Base-by-base conservation (phyloP, 2,329 filamentous ascomycete genomes). In the Cladorrhinum sp. region DNA sequence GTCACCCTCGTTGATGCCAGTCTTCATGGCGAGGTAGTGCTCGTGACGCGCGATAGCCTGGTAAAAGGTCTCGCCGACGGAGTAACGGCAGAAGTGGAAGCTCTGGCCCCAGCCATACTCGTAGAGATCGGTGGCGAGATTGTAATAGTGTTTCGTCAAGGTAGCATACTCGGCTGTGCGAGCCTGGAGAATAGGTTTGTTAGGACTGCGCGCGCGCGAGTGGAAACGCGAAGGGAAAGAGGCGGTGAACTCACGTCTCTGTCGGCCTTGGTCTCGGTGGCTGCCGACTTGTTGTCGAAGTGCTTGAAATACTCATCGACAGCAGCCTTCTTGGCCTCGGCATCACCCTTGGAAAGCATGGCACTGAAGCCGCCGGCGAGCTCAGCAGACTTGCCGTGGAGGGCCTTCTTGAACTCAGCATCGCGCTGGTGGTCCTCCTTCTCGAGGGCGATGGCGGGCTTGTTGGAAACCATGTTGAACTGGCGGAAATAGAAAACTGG, bases 51-150 rank as follows among this genome's bases (percentile, higher is more conserved):
- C 91, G 77, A 98, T 94, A 64, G 93, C 93, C 78, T 96, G 91
- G 76, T 86, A 81, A 80, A 98, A 98, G 57, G 86, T 81, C 80
- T 99, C 95, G 73, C 90, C 89, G 68, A 87, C 80, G 59, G 91
- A 90, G 77, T 94, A 97, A 65, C 94, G 92, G 80, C 91, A 96
- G 84, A 99, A 98, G 79, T 99, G 94, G 84, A 99, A 99, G 55
- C 89, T 94, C 72, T 92, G 88, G 64, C 91, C 91, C 93, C 95
- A 99, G 70, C 93, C 95, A 70, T 96, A 95, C 81, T 98, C 95
- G 82, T 96, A 96, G 55, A 96, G 78, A 73, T 96, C 93, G 68
- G 93, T 97, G n/a, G 91, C 92, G 54, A 96, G 86, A 79, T 97
- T 96, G 82, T 97, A 97, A 83, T 97, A 96, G 76, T 97, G 92